Percentiles rank a stretch among this genome's conserved stretches.
phyloP scores from a whole-genome alignment of 2,329 filamentous ascomycete species.

The Biscogniauxia marginata region DNA sequence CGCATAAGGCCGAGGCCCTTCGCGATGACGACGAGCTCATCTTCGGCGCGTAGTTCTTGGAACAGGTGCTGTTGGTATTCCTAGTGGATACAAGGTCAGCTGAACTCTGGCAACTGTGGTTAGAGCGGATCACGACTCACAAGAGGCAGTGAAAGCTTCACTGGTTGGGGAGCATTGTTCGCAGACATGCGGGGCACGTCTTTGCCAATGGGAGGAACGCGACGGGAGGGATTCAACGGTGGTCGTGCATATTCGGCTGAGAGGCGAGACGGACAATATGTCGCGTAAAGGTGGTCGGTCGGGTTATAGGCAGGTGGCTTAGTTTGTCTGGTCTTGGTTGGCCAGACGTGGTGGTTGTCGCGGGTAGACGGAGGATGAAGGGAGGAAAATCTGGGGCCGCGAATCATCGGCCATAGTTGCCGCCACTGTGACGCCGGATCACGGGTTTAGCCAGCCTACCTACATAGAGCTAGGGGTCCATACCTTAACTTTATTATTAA shows the following conservation, averaged over 20 bases:
- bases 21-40: constrained; percentile 90
- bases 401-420: constrained; percentile 24
- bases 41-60: constrained; percentile 82
- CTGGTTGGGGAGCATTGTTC: constrained; percentile 60
- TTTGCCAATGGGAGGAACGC: constrained; percentile 14
- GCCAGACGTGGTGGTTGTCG: not conserved
- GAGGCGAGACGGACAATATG: not conserved
- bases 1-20: constrained; percentile 89
- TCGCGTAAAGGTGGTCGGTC: not conserved
- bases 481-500: too few relatives aligned
- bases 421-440: constrained; percentile 31
- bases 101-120: too few relatives aligned
- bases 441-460: constrained; percentile 18
- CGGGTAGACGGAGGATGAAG: not conserved
- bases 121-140: constrained; percentile 48
- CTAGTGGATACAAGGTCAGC: constrained; percentile 35
- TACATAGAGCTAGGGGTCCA: constrained; percentile 10
- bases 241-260: constrained; percentile 24
- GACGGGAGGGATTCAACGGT: constrained; percentile 14
- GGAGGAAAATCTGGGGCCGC: constrained; percentile 18
- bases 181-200: constrained; percentile 49
- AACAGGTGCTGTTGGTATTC: constrained; percentile 96
- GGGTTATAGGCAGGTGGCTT: not conserved
- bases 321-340: not conserved
- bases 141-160: constrained; percentile 78